Percentiles rank a stretch among this genome's conserved stretches.
phyloP scores from a whole-genome alignment of 495 filamentous ascomycete species.

The Aspergillus heteromorphus region DNA sequence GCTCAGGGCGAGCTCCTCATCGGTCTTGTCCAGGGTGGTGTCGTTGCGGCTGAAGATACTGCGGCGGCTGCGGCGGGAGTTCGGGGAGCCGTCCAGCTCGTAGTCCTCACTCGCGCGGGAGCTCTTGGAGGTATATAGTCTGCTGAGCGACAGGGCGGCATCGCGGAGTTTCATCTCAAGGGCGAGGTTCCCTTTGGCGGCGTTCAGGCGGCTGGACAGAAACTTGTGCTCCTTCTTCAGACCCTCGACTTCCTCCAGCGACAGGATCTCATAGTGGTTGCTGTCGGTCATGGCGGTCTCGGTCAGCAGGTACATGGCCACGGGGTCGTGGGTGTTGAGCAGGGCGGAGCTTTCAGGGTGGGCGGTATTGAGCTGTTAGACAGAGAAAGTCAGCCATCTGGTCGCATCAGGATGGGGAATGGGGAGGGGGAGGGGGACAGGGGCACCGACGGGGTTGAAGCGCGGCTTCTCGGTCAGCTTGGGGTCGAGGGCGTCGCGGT shows the following conservation, averaged over 20 bases:
- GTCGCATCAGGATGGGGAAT: neutral
- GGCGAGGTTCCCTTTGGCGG: conserved; percentile 72
- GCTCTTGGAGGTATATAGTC: conserved; percentile 61
- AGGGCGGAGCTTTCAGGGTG: conserved; percentile 38
- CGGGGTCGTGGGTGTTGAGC: conserved; percentile 49
- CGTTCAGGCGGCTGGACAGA: conserved; percentile 69
- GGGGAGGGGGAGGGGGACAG: neutral
- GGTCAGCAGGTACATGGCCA: conserved; percentile 78
- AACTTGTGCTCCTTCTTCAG: conserved; percentile 78
- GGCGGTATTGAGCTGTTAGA: conserved; percentile 26
- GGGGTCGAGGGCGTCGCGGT: conserved; percentile 33
- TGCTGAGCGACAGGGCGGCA: conserved; percentile 78
- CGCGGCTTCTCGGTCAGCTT: conserved; percentile 31
- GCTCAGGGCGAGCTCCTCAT: conserved; percentile 68
- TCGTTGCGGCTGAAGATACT: conserved; percentile 48
- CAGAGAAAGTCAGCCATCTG: conserved; percentile 13
- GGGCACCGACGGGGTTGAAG: conserved; percentile 37
- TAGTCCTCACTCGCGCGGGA: conserved; percentile 31
- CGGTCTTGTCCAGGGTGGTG: conserved; percentile 46
- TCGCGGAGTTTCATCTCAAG: conserved; percentile 91
- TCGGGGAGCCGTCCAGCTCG: conserved; percentile 22
- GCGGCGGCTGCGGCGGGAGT: conserved; percentile 31
- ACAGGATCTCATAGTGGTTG: conserved; percentile 74
- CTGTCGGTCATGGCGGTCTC: conserved; percentile 91
- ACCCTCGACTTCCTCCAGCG: conserved; percentile 82